phyloP scores from a whole-genome alignment of 352 stramenopile genomes.

The Pythium insidiosum region DNA sequence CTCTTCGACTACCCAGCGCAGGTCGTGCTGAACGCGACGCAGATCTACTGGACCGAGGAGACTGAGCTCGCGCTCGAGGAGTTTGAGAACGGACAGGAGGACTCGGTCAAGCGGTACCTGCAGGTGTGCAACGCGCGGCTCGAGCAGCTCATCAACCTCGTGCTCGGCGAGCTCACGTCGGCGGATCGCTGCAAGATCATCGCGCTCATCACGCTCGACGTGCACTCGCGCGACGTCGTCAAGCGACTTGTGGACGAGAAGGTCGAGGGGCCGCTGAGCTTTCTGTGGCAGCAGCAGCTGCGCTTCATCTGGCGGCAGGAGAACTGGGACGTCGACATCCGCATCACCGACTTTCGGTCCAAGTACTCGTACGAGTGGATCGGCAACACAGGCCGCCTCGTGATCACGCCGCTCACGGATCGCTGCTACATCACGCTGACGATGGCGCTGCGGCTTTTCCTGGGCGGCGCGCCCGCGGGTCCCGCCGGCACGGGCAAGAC shows the following conservation, averaged over 20 bases:
- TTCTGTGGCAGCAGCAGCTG: slow-evolving; percentile 85
- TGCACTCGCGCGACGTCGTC: slow-evolving; percentile 93
- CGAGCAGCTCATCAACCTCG: slow-evolving; percentile 89
- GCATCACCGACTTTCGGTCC: slow-evolving; percentile 94
- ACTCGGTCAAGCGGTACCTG: slow-evolving; percentile 81
- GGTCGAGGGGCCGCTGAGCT: slow-evolving; percentile 80
- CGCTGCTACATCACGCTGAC: slow-evolving; percentile 97
- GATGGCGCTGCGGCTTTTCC: slow-evolving; percentile 93
- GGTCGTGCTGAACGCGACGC: slow-evolving; percentile 80
- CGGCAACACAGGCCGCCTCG: slow-evolving; percentile 86
- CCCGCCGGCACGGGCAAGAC: slow-evolving; percentile 90
- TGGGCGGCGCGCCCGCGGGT: slow-evolving; percentile 91
- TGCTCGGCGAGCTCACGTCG: slow-evolving; percentile 83
- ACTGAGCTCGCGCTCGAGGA: slow-evolving; percentile 89
- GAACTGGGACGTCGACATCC: slow-evolving; percentile 94
- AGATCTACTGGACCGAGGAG: slow-evolving; percentile 96
- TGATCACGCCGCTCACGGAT: slow-evolving; percentile 95
- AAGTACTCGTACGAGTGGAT: slow-evolving; percentile 92
- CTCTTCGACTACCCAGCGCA: slow-evolving; percentile 95
- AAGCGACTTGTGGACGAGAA: slow-evolving; percentile 85
- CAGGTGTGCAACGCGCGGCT: slow-evolving; percentile 75
- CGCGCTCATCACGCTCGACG: slow-evolving; percentile 94
- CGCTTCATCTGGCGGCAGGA: slow-evolving; percentile 90
- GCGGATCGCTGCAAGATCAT: slow-evolving; percentile 92
- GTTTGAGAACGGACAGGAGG: slow-evolving; percentile 84